Base-by-base conservation (phyloP, 1,284 basidiomycete species). In the Ustilago trichophora region DNA sequence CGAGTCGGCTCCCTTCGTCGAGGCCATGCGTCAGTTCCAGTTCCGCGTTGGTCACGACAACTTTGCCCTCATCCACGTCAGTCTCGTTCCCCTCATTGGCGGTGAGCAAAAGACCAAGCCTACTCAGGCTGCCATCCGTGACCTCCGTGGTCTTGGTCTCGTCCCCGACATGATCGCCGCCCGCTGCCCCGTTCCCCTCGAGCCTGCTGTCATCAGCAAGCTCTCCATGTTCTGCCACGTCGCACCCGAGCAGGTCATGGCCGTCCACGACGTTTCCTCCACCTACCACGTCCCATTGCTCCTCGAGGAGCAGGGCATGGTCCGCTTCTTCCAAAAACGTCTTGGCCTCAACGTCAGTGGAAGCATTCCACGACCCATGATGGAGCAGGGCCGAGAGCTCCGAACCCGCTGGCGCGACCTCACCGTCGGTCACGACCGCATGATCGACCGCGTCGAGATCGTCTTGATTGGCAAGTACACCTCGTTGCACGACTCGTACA, bases 221-320 rank as follows among this genome's bases (percentile, higher is more conserved):
- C 94, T 98, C 40, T 93, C 92, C 66, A 98, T 98, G 94, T 98
- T 98, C 87, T 98, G 95, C 83, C 96, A 98, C 80, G 95, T 98
- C 67, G 85, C 88, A 1, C 86, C 91, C 5, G 90, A 93, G 77
- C 96, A 98, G 82, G 96, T 98, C 34, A 86, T 98, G 54, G 95
- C 93, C 52, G 92, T 98, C 11, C 95, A 98, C 83, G 93, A 98
- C 79, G 92, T 98, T 34, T 88, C 89, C 8, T 97, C 94, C 18
- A 93, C 98, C 31, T 99, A 99, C 83, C 95, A 98, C 79, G 95
- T 98, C 26, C 96, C 96, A 1, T 86, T 98, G 7, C 86, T 98
- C 9, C 87, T 99, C 29, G 89, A 91, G 72, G 89, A 92, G 16
- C 96, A 99, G 83, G 93, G 93, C 16, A 90, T 99, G 71, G 83